Conservation (phyloP, 2,329 filamentous ascomycete genomes). For the Catunica adiposa region DNA sequence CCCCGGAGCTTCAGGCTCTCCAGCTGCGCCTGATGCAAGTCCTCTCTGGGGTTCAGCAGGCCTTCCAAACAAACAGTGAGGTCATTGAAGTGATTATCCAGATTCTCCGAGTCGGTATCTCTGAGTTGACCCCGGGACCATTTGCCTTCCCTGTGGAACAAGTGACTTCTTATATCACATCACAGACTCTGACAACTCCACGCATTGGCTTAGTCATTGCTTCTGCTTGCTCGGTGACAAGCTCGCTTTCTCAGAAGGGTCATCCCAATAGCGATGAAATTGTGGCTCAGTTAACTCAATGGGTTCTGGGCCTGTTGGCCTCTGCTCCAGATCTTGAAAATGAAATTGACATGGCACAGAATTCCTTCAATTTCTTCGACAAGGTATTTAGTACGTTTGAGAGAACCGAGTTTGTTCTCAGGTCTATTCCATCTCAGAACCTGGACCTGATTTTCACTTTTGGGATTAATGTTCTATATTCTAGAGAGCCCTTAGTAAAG, state of each 20-base stretch:
- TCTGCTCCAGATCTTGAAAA: conserved; percentile 49
- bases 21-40: conserved; percentile 33
- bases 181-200: conserved; percentile 42
- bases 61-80: conserved; percentile 46
- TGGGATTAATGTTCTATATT: conserved; percentile 50
- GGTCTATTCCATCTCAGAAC: conserved; percentile 31
- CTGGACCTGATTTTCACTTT: conserved; percentile 57
- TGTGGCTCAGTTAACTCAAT: conserved; percentile 37
- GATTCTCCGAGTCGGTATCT: conserved; percentile 58
- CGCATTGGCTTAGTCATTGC: conserved; percentile 53
- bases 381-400: conserved; percentile 38
- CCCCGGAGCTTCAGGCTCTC: conserved; percentile 19
- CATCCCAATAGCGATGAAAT: conserved; percentile 30
- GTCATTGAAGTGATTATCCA: conserved; percentile 56
- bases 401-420: conserved; percentile 44
- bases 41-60: conserved; percentile 29
- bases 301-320: conserved; percentile 46
- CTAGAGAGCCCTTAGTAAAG: conserved; percentile 60
- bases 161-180: conserved; percentile 50
- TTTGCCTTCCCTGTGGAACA: conserved; percentile 56
- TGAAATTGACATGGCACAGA: conserved; percentile 57
- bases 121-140: conserved; percentile 55
- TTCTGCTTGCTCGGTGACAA: conserved; percentile 54
- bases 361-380: conserved; percentile 55
- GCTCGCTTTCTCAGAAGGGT: conserved; percentile 34